Conservation (phyloP, 768 basidiomycete genomes). For the Leucocoprinus sp. region DNA sequence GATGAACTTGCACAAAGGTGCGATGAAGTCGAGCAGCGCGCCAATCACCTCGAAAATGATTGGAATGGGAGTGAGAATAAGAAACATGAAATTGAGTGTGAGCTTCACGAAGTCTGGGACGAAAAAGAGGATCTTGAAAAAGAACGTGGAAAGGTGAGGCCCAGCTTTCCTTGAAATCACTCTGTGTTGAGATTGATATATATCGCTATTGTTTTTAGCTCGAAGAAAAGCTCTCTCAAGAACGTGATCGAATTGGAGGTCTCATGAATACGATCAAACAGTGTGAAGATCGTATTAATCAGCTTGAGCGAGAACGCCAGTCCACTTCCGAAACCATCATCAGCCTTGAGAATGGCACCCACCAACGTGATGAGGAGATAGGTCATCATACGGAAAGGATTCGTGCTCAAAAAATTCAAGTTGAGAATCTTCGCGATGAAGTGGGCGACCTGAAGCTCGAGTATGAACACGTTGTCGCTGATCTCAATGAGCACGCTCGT, state of each 20-base stretch:
- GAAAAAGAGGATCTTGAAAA: constrained; percentile 47
- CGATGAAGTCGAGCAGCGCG: constrained; percentile 33
- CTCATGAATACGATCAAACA: constrained; percentile 43
- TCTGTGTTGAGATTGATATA: not conserved
- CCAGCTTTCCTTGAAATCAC: constrained; percentile 1
- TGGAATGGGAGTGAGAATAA: constrained; percentile 50
- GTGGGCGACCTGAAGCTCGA: constrained; percentile 48
- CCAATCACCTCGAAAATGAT: constrained; percentile 41
- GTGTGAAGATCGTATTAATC: constrained; percentile 41
- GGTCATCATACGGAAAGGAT: constrained; percentile 38
- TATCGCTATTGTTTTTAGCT: constrained; percentile 34
- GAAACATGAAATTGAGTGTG: constrained; percentile 45
- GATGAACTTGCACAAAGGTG: constrained; percentile 32
- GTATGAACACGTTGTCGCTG: constrained; percentile 39
- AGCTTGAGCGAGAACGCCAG: constrained; percentile 48
- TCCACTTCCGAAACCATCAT: constrained; percentile 43
- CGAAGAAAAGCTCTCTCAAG: constrained; percentile 43
- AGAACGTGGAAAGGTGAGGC: constrained; percentile 46
- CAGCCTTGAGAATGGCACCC: constrained; percentile 52
- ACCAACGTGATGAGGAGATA: constrained; percentile 49
- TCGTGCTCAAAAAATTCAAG: constrained; percentile 40
- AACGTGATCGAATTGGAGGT: constrained; percentile 42
- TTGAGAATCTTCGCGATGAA: constrained; percentile 47
- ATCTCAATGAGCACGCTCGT: constrained; percentile 40
- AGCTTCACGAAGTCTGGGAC: constrained; percentile 45